A percentile compares a stretch with the other conserved stretches of the same genome.
These are phyloP conservation scores for Globisporangium emineosum DNA, from an alignment of 352 stramenopile genomes.

Conservation along the genomic window DNA sequence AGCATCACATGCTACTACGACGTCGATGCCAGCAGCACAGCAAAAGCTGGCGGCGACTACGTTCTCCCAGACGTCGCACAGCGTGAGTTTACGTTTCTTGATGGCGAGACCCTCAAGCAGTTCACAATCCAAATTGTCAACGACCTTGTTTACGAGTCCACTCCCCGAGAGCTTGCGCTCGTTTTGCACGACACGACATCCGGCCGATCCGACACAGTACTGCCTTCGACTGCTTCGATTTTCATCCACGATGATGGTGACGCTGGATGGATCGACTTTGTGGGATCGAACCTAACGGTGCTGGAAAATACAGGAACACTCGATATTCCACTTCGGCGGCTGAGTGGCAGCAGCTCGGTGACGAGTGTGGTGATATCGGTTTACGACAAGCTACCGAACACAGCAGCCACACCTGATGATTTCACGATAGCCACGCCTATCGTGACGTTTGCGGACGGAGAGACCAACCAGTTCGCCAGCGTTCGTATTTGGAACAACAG, in stretches of 20 bases:
- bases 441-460: constrained; percentile 37
- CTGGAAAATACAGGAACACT: constrained; percentile 27
- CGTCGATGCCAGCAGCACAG: constrained; percentile 17
- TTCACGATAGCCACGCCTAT: constrained; percentile 27
- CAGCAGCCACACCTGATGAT: constrained; percentile 23
- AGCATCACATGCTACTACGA: constrained; percentile 40
- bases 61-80: constrained; percentile 17
- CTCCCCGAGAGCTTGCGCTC: constrained; percentile 26
- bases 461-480: constrained; percentile 19
- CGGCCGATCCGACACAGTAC: constrained; percentile 26
- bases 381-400: constrained; percentile 10
- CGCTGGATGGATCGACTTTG: constrained; percentile 49
- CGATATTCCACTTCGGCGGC: constrained; percentile 28
- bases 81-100: constrained; percentile 32
- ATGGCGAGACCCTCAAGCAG: constrained; percentile 28
- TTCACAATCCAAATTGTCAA: constrained; percentile 45
- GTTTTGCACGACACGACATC: constrained; percentile 37
- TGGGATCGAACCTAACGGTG: constrained; percentile 13
- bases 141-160: constrained; percentile 32
- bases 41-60: constrained; percentile 33
- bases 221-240: constrained; percentile 19
- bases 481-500: constrained; percentile 44
- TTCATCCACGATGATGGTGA: constrained; percentile 56
- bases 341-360: constrained; percentile 30
- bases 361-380: constrained; percentile 26